Conservation (phyloP, 768 basidiomycete species). For the Lactifluus echinatus region DNA sequence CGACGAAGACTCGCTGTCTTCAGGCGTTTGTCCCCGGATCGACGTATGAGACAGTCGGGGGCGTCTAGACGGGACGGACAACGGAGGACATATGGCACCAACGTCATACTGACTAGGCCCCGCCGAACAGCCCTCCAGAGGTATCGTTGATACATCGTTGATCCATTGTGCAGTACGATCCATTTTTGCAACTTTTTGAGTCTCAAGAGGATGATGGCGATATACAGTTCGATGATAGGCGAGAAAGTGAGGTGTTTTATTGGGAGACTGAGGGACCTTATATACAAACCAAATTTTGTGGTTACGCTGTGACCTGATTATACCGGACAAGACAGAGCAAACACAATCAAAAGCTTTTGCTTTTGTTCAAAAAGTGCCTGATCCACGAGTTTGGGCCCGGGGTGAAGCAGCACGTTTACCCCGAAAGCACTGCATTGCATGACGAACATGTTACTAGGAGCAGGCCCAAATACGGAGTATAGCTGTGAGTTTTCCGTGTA, state of each 20-base stretch:
- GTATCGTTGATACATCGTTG: not conserved
- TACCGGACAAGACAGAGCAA: not conserved
- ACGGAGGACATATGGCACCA: not conserved
- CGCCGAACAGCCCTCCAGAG: not conserved
- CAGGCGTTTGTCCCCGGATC: not conserved
- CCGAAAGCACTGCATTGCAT: not conserved
- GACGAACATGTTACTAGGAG: not conserved
- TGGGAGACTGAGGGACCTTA: not conserved
- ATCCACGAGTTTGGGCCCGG: not conserved
- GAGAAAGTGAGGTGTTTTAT: not conserved
- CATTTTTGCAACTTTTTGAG: not conserved
- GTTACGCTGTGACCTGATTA: not conserved
- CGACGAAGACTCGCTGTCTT: not conserved
- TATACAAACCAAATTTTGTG: slow-evolving; percentile 1
- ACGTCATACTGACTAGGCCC: not conserved
- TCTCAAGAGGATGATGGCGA: not conserved
- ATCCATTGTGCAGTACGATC: slow-evolving; percentile 1
- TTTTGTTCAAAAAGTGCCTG: slow-evolving; percentile 7
- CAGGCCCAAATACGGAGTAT: not conserved
- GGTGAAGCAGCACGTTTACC: not conserved
- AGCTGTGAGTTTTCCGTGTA: not conserved
- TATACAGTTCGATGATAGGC: not conserved
- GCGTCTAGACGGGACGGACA: not conserved
- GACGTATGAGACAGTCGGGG: not conserved
- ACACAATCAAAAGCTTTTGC: not conserved